Percentiles rank a stretch among this genome's conserved stretches.
phyloP scores from a whole-genome alignment of 306 rosid genomes.

The Rosa chinensis region DNA sequence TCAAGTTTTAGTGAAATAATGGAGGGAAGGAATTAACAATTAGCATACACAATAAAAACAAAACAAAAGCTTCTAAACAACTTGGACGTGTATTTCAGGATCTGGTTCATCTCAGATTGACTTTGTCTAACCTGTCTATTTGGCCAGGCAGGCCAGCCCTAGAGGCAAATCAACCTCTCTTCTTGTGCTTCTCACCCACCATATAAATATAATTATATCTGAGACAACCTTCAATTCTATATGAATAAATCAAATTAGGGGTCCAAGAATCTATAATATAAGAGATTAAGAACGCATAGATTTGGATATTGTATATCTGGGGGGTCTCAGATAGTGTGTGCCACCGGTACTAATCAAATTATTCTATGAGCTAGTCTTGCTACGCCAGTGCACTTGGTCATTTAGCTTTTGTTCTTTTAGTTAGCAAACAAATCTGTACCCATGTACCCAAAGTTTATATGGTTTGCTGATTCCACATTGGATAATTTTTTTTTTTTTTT shows the following conservation, averaged over 20 bases:
- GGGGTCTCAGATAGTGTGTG: background rate
- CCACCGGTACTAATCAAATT: background rate
- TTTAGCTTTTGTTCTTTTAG: constrained; percentile 1
- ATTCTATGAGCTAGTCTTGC: background rate
- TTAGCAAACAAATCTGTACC: background rate
- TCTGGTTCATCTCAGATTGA: constrained; percentile 24
- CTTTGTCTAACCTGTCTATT: constrained; percentile 5
- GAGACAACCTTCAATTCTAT: constrained; percentile 13
- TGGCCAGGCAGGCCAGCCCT: constrained; percentile 8
- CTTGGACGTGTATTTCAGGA: constrained; percentile 13
- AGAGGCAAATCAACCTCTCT: constrained; percentile 17
- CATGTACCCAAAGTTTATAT: background rate
- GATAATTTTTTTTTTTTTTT: background rate
- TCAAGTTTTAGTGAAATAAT: background rate
- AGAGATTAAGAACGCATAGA: background rate
- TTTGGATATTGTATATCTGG: constrained; percentile 7
- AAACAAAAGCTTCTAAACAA: constrained; percentile 4
- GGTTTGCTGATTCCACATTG: background rate
- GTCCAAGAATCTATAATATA: constrained; percentile 27
- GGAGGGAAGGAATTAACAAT: constrained; percentile 6
- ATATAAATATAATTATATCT: constrained; percentile 5
- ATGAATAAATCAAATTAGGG: background rate
- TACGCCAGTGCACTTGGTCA: constrained; percentile 29
- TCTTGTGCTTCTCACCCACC: constrained; percentile 28
- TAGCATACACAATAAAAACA: background rate